A percentile compares a stretch with the other conserved stretches of the same genome.
These are phyloP conservation scores for Blastosporella zonata DNA, from an alignment of 1,284 basidiomycete species.

Conservation along the genomic window DNA sequence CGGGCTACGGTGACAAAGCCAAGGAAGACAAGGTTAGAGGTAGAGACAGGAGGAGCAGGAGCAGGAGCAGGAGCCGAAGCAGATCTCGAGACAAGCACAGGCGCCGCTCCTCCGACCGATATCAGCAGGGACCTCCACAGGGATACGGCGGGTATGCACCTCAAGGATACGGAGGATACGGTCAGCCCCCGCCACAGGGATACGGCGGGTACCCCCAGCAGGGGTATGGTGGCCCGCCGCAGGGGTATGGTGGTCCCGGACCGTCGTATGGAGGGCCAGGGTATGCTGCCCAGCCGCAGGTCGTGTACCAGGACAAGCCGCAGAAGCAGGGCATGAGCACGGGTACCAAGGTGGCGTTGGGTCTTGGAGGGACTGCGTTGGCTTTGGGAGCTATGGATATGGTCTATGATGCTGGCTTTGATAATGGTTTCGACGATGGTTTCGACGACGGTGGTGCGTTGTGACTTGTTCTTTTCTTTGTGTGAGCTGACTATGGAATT, in stretches of 20 bases:
- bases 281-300: conserved; percentile 1
- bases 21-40: conserved; percentile 5
- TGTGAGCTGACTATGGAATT: background rate
- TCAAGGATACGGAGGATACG: conserved; percentile 2
- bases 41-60: no score
- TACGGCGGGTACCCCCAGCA: conserved; percentile 9
- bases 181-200: background rate
- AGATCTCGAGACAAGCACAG: conserved; percentile 1
- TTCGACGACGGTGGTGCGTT: background rate
- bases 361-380: no score
- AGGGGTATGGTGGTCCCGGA: background rate
- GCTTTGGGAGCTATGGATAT: background rate
- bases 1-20: background rate
- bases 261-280: background rate
- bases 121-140: conserved; percentile 11
- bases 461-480: background rate
- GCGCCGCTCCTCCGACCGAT: conserved; percentile 3
- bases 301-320: background rate
- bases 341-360: conserved; percentile 1
- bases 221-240: conserved; percentile 7
- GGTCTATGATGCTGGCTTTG: conserved; percentile 3
- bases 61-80: no score
- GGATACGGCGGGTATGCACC: conserved; percentile 10
- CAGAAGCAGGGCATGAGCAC: conserved; percentile 1
- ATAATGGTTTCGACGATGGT: conserved; percentile 3